phyloP scores from a whole-genome alignment of 495 filamentous ascomycete genomes.

The Penicillium cataractarum region DNA sequence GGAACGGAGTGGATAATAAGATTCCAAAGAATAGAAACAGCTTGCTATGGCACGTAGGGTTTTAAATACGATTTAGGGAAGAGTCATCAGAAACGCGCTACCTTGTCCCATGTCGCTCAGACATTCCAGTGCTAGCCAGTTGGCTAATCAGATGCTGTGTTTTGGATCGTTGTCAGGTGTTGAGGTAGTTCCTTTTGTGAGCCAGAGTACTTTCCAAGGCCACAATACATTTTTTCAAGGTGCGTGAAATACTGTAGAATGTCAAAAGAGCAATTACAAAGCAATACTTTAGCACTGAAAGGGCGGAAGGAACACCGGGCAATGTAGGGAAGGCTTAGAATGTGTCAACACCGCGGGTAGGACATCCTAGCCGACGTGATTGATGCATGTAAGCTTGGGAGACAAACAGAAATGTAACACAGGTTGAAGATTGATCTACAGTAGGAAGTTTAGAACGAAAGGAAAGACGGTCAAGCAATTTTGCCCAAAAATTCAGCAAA shows the following conservation, averaged over 20 bases:
- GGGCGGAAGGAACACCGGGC: neutral
- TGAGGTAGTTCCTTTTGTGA: conserved; percentile 6
- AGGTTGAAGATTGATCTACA: neutral
- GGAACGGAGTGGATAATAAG: neutral
- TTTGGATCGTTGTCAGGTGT: conserved; percentile 3
- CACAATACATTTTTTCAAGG: neutral
- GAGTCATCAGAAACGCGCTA: neutral
- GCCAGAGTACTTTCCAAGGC: neutral
- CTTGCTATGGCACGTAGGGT: neutral
- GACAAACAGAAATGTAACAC: conserved; percentile 3
- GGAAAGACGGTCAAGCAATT: conserved; percentile 5
- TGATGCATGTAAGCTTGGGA: conserved; percentile 4
- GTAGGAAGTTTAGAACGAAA: neutral
- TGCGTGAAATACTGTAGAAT: conserved; percentile 2
- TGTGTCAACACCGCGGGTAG: conserved; percentile 1
- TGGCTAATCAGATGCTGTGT: conserved; percentile 5
- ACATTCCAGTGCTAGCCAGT: neutral
- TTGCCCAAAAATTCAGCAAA: conserved; percentile 1
- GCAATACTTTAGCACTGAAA: neutral
- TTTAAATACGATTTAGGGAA: neutral
- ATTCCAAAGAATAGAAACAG: neutral
- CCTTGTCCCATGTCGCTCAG: neutral
- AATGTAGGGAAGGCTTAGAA: conserved; percentile 5
- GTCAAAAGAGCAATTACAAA: neutral
- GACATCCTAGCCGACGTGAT: conserved; percentile 2